phyloP scores from a whole-genome alignment of 495 filamentous ascomycete genomes.

The Penicillium canescens region DNA sequence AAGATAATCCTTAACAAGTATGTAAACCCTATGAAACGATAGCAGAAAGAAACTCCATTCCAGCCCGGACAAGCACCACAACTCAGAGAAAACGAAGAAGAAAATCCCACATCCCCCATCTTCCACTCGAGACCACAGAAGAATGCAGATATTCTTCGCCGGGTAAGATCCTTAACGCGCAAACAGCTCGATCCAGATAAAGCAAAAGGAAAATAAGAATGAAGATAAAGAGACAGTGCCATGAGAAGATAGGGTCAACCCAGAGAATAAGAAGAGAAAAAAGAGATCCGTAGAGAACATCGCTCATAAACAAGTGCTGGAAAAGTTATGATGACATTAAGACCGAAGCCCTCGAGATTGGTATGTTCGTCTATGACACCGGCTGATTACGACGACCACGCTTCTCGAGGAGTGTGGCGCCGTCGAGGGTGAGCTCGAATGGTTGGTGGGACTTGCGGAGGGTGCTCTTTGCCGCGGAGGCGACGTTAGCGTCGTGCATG shows the following conservation, averaged over 20 bases:
- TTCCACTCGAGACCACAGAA: slow-evolving; percentile 10
- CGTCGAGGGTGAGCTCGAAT: slow-evolving; percentile 90
- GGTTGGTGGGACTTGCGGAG: slow-evolving; percentile 64
- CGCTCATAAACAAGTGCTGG: slow-evolving; percentile 7
- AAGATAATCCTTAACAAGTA: neutral
- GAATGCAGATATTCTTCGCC: slow-evolving; percentile 4
- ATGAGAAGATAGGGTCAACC: too few species aligned
- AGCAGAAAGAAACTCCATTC: slow-evolving; percentile 6
- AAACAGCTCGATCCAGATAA: neutral
- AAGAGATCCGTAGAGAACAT: slow-evolving; percentile 9
- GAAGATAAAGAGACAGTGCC: neutral
- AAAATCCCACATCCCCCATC: slow-evolving; percentile 1
- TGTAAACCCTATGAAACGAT: neutral
- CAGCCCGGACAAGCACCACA: slow-evolving; percentile 5
- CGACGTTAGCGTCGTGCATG: slow-evolving; percentile 74
- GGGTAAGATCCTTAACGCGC: slow-evolving; percentile 6
- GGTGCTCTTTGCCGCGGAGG: slow-evolving; percentile 76
- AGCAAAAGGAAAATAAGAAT: neutral
- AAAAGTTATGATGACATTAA: slow-evolving; percentile 10
- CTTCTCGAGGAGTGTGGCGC: slow-evolving; percentile 82
- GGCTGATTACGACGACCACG: slow-evolving; percentile 51
- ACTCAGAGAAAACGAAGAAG: slow-evolving; percentile 9
- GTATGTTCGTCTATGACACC: slow-evolving; percentile 23
- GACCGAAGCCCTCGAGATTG: neutral
- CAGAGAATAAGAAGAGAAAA: slow-evolving; percentile 1